Conservation (phyloP, 1,284 basidiomycete genomes). For the Cryptococcus floricola region DNA sequence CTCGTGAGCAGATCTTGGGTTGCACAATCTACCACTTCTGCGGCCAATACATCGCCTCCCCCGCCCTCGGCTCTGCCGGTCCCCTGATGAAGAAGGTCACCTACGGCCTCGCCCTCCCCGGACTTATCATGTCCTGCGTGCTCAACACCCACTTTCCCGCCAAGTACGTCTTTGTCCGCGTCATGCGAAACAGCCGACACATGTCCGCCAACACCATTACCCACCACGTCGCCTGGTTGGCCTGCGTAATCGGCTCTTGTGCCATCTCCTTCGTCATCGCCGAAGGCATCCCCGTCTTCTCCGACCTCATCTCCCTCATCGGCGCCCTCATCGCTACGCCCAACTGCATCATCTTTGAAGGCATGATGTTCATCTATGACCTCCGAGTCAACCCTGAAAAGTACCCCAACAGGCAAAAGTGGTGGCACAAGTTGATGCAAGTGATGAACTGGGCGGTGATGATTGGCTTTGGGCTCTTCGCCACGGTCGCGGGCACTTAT, state of each 20-base stretch:
- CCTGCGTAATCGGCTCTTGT: conserved; percentile 35
- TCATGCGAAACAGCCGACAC: conserved; percentile 58
- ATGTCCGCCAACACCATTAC: conserved; percentile 58
- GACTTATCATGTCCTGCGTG: conserved; percentile 20
- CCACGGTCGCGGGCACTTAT: conserved; percentile 34
- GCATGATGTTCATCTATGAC: conserved; percentile 13
- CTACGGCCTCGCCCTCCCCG: conserved; percentile 47
- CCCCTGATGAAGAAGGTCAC: conserved; percentile 43
- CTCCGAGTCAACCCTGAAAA: conserved; percentile 11
- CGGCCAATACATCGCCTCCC: conserved; percentile 44
- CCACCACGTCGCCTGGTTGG: conserved; percentile 59
- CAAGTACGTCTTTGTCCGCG: conserved; percentile 56
- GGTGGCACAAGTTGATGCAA: conserved; percentile 18
- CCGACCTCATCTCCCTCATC: conserved; percentile 32
- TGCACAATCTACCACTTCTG: conserved; percentile 27
- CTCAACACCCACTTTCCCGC: conserved; percentile 22
- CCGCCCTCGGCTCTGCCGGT: conserved; percentile 46
- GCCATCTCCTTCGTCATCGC: conserved; percentile 37
- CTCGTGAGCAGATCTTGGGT: conserved; percentile 16
- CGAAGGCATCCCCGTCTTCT: conserved; percentile 37
- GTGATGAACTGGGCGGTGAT: conserved; percentile 26
- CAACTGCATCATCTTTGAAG: background rate
- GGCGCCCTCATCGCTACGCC: conserved; percentile 29
- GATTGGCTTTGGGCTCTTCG: conserved; percentile 24
- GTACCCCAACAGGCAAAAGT: conserved; percentile 11